A percentile compares a stretch with the other conserved stretches of the same genome.
Conservation (phyloP, 2,329 filamentous ascomycete genomes). For the Mycosphaerella sp. region DNA sequence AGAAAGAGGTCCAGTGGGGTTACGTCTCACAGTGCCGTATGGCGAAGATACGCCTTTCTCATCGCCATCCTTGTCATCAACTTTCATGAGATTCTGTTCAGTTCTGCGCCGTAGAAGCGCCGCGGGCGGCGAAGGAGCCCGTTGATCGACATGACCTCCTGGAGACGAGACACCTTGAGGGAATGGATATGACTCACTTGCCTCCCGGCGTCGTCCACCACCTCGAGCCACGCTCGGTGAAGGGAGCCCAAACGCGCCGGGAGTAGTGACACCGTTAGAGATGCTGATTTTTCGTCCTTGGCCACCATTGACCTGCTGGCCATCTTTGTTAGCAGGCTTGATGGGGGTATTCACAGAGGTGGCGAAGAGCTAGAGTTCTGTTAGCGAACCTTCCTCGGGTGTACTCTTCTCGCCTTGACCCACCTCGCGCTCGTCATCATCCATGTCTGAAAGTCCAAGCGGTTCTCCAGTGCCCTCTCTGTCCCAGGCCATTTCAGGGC, state of each 20-base stretch:
- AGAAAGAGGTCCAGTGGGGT: conserved; percentile 49
- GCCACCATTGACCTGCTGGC: conserved; percentile 47
- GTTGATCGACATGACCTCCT: conserved; percentile 54
- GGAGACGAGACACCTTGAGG: conserved; percentile 52
- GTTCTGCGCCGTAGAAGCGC: conserved; percentile 56
- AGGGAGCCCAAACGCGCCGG: conserved; percentile 59
- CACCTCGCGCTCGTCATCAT: conserved; percentile 60
- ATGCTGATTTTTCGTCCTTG: conserved; percentile 77
- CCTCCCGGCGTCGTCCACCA: conserved; percentile 69
- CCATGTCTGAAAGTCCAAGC: conserved; percentile 66
- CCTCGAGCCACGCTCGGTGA: conserved; percentile 71
- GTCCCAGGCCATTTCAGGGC: conserved; percentile 93
- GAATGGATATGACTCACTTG: conserved; percentile 61
- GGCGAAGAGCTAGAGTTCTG: conserved; percentile 59
- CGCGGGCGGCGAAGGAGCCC: conserved; percentile 54
- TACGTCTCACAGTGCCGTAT: conserved; percentile 52
- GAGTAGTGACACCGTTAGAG: conserved; percentile 57
- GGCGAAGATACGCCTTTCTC: conserved; percentile 34
- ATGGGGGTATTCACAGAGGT: conserved; percentile 89
- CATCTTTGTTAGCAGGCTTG: conserved; percentile 66
- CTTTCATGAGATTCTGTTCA: conserved; percentile 49
- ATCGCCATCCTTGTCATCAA: conserved; percentile 34
- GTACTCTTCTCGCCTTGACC: conserved; percentile 5
- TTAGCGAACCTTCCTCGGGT: conserved; percentile 7
- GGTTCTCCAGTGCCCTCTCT: conserved; percentile 61